Base-by-base conservation (phyloP, 23 red algal genomes). In the Pyropia yezoensis region DNA sequence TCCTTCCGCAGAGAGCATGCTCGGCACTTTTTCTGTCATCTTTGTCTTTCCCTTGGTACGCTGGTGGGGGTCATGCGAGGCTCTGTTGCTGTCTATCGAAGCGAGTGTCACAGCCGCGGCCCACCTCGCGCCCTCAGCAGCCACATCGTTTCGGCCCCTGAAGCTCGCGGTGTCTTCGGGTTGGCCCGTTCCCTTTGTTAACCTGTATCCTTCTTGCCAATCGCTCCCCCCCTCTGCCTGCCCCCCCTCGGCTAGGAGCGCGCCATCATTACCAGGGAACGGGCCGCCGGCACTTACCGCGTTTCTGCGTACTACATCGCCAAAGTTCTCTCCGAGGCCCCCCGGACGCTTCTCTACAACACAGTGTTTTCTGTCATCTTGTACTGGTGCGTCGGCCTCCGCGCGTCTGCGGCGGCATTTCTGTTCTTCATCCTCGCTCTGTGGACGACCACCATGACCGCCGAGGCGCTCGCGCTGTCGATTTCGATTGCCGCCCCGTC, bases 381-480 rank as follows among this genome's bases (percentile, higher is more conserved):
- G 0, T 98, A 98, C 61, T 98, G 78, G 79, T 91, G 87, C 79
- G 73, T 98, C 19, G 94, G 94, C 15, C 39, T 98, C 27, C 67
- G 75, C 16, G 18, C 66, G 27, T 33, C 39, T 33, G 72, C 80
- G 17, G 66, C 63, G 7, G 76, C 83, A 8, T 91, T 98, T 70
- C 87, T 98, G 71, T 60, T 83, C 9, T 88, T 90, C 50, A 22
- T 84, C 50, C 45, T 82, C 30, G 53, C 80, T 15, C 67, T 98
- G 51, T 79, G 78, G 75, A 20, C 91, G 3, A 91, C 82, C 11
- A 28, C 82, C 8, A 49, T 74, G 30, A 59, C 76, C 45, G 79
- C 85, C 7, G 94, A 98, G 30, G 78, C 78, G 15, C 70, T 98
- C 7, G 68, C 94, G 17, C 74, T 91, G 14, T 66, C 79, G 12